Base-by-base conservation (phyloP, 129 eudicot genomes). In the Oenanthe sinensis region DNA sequence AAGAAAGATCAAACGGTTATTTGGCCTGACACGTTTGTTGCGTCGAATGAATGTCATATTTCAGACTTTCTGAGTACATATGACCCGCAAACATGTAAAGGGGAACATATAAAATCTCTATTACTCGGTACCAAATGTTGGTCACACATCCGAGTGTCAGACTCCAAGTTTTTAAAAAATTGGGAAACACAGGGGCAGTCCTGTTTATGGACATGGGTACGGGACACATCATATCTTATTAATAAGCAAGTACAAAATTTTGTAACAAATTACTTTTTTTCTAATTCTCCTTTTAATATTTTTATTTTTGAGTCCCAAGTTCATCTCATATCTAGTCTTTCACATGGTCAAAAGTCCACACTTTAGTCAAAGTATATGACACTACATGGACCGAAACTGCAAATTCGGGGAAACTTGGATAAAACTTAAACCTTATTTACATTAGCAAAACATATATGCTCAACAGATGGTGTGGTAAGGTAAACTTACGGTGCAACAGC, bases 401-500 rank as follows among this genome's bases (percentile, higher is more conserved):
- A n/a, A n/a, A n/a, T n/a, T n/a, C n/a, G n/a, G n/a, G n/a, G n/a
- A n/a, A n/a, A n/a, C n/a, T n/a, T n/a, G n/a, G n/a, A n/a, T n/a
- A n/a, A n/a, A n/a, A n/a, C n/a, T n/a, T n/a, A n/a, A n/a, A n/a
- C n/a, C n/a, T n/a, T n/a, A n/a, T n/a, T n/a, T n/a, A n/a, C n/a
- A n/a, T n/a, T n/a, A n/a, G n/a, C n/a, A n/a, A n/a, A n/a, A n/a
- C n/a, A n/a, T n/a, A n/a, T n/a, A n/a, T n/a, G n/a, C n/a, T n/a
- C n/a, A n/a, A n/a, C n/a, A n/a, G n/a, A 24, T 17, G 40, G 60
- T 44, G 30, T 19, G 2, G 48, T 24, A 39, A 22, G 67, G 67
- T 20, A 36, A 24, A 87, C 98, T 95, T 82, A 95, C 98, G 16
- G 75, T 90, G 68, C 84, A 54, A 70, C 96, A 86, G 82, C 98